Percentiles rank a stretch among this genome's conserved stretches.
These are phyloP conservation scores for Geosmithia putterillii DNA, from an alignment of 2,329 filamentous ascomycete genomes.

Conservation along the genomic window DNA sequence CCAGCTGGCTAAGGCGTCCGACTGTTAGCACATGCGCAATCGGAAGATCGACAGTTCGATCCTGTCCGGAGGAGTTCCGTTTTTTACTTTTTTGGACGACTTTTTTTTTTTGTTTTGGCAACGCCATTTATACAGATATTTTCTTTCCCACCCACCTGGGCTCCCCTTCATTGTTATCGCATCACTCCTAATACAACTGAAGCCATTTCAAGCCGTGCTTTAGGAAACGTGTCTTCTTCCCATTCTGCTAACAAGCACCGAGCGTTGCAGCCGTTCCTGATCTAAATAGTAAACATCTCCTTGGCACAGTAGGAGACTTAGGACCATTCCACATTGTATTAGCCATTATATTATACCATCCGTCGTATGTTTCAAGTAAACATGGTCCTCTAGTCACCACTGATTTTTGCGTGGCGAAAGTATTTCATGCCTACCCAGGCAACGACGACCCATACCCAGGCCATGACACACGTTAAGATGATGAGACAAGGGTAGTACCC, in stretches of 20 bases:
- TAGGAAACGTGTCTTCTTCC: too few species aligned
- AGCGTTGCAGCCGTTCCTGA: too few species aligned
- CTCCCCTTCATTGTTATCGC: too few species aligned
- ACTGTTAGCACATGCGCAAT: constrained; percentile 4
- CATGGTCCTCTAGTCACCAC: constrained; percentile 34
- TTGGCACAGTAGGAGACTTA: too few species aligned
- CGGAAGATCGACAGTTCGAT: constrained; percentile 6
- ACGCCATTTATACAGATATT: not conserved
- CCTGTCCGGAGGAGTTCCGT: constrained; percentile 4
- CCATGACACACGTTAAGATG: constrained; percentile 88
- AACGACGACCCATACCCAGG: constrained; percentile 96
- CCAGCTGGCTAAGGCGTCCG: constrained; percentile 7
- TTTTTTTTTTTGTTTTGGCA: not conserved
- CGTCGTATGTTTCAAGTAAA: not conserved
- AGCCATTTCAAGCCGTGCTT: too few species aligned
- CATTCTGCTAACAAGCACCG: too few species aligned
- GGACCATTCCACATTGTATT: too few species aligned
- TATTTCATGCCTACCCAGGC: constrained; percentile 99
- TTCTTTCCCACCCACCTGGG: not conserved
- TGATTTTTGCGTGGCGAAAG: constrained; percentile 92
- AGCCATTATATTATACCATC: not conserved
- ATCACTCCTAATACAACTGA: too few species aligned
- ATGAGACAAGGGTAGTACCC: constrained; percentile 95
- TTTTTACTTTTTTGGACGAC: constrained; percentile 1
- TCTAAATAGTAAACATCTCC: too few species aligned